Evolutionary conservation across 169 alveolate species (phyloP).

Genomic region (Cyclospora cayetanensis): DNA sequence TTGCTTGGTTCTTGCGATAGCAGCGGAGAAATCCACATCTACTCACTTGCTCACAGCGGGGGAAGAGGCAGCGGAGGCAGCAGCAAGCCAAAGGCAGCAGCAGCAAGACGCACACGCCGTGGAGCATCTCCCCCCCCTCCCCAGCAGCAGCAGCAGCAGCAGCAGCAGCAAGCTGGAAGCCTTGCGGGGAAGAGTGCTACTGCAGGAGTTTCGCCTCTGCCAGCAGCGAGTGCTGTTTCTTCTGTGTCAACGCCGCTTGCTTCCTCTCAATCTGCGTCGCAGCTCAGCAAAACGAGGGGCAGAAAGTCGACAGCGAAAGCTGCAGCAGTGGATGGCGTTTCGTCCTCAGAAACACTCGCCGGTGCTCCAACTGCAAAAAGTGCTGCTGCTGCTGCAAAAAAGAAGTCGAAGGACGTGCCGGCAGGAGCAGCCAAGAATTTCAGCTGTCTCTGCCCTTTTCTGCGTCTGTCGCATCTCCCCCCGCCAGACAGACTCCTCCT

Average conservation of each 20-base stretch:
- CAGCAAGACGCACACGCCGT: neutral
- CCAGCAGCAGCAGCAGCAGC: neutral
- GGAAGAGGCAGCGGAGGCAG: neutral
- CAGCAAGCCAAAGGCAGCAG: constrained; percentile 8
- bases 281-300: neutral
- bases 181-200: too few species aligned
- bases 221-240: too few species aligned
- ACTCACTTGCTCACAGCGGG: neutral
- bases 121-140: neutral
- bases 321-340: neutral
- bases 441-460: constrained; percentile 25
- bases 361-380: constrained; percentile 4
- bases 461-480: constrained; percentile 41
- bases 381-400: neutral
- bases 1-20: constrained; percentile 21
- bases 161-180: neutral
- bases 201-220: neutral
- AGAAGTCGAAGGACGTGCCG: neutral
- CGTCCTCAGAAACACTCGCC: constrained; percentile 2
- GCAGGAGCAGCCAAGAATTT: neutral
- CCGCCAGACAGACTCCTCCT: neutral
- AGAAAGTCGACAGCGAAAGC: constrained; percentile 40
- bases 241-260: too few species aligned
- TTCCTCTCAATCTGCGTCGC: neutral
- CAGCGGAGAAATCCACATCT: constrained; percentile 23